Evolutionary conservation across 2,329 filamentous ascomycete genomes (phyloP).

Genomic region (Fusarium graminum): DNA sequence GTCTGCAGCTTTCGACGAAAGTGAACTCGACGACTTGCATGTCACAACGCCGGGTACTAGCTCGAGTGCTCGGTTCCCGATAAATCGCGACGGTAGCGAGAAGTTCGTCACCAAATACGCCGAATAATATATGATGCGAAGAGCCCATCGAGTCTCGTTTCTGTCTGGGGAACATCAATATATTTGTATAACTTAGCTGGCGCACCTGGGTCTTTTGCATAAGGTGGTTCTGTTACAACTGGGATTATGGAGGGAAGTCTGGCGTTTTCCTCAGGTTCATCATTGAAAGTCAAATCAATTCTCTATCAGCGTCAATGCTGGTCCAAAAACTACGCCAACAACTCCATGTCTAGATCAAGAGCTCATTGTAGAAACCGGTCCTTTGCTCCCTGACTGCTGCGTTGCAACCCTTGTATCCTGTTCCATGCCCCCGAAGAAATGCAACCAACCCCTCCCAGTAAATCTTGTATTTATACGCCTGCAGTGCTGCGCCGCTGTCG

Average conservation of each 20-base stretch:
- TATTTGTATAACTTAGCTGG: conserved; percentile 27
- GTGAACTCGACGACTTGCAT: conserved; percentile 72
- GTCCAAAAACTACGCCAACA: conserved; percentile 44
- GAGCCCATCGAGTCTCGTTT: neutral
- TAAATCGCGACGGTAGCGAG: conserved; percentile 63
- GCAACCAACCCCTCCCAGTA: conserved; percentile 39
- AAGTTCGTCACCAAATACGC: conserved; percentile 52
- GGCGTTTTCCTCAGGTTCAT: conserved; percentile 35
- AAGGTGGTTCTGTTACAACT: conserved; percentile 27
- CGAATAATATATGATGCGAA: conserved; percentile 16
- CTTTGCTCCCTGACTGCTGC: conserved; percentile 35
- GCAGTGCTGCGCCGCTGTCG: conserved; percentile 38
- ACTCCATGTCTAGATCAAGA: conserved; percentile 46
- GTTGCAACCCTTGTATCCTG: conserved; percentile 36
- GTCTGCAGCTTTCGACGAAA: conserved; percentile 75
- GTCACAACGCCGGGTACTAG: conserved; percentile 60
- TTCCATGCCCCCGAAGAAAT: conserved; percentile 33
- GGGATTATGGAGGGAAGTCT: conserved; percentile 21
- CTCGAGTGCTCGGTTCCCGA: conserved; percentile 65
- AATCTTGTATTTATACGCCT: conserved; percentile 45
- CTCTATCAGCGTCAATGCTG: conserved; percentile 44
- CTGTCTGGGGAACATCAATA: neutral
- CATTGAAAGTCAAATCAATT: conserved; percentile 33
- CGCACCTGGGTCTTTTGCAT: conserved; percentile 37
- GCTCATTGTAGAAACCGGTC: conserved; percentile 41